These are phyloP conservation scores for Cercospora sojina DNA, from an alignment of 2,329 filamentous ascomycete species.

Conservation along the genomic window DNA sequence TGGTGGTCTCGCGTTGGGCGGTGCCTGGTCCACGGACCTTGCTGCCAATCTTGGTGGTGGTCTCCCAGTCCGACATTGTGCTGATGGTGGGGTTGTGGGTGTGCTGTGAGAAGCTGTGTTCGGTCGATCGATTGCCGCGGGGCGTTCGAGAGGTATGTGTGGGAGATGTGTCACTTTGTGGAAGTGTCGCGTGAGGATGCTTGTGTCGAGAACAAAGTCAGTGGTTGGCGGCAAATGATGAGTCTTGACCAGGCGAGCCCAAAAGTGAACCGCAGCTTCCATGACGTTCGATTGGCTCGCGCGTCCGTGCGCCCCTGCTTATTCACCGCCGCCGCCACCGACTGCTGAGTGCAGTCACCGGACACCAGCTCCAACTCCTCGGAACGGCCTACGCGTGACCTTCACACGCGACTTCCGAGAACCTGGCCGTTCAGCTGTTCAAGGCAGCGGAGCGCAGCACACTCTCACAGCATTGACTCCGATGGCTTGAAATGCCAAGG, in stretches of 20 bases:
- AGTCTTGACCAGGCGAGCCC: not conserved
- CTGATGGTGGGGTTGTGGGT: slow-evolving; percentile 13
- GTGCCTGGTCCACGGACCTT: slow-evolving; percentile 69
- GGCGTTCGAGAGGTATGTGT: not conserved
- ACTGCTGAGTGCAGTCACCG: not conserved
- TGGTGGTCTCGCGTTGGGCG: slow-evolving; percentile 75
- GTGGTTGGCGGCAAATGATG: slow-evolving; percentile 1
- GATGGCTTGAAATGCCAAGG: not conserved
- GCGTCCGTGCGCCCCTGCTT: not conserved
- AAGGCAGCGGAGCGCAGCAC: not conserved
- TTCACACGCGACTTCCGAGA: not conserved
- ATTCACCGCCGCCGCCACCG: not conserved
- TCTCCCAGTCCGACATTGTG: slow-evolving; percentile 68
- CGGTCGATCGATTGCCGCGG: not conserved
- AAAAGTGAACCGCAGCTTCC: slow-evolving; percentile 5
- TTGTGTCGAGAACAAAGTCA: not conserved
- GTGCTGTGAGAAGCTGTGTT: not conserved
- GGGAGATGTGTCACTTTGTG: not conserved
- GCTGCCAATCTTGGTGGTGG: slow-evolving; percentile 89
- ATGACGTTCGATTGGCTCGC: slow-evolving; percentile 4
- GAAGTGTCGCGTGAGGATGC: not conserved
- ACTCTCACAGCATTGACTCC: not conserved
- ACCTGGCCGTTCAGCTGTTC: not conserved
- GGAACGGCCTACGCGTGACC: not conserved
- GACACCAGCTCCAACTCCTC: not conserved